Evolutionary conservation across 305 asterid species (phyloP).

Genomic region (Fraxinus platypoda): DNA sequence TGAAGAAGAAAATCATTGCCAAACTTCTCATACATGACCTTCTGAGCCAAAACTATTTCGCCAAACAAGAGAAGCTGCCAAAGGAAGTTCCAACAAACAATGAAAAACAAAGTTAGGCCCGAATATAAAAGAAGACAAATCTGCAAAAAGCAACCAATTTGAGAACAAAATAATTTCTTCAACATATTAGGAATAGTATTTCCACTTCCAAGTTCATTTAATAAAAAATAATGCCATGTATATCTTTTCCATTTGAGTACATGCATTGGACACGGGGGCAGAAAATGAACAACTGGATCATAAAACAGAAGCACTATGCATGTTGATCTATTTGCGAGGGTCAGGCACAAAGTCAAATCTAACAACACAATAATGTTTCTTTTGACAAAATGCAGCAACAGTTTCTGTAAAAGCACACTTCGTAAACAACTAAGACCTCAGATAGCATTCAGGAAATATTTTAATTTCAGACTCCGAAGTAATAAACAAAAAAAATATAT

Average conservation of each 20-base stretch:
- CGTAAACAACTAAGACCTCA: neutral
- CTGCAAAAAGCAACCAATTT: neutral
- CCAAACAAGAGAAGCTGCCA: constrained; percentile 67
- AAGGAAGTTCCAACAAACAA: constrained; percentile 16
- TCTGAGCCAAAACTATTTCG: constrained; percentile 89
- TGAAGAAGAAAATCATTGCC: constrained; percentile 73
- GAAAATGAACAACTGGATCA: neutral
- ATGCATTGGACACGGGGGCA: neutral
- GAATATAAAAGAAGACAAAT: neutral
- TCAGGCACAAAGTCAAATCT: neutral
- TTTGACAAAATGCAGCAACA: neutral
- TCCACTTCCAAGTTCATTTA: neutral
- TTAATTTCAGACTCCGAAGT: neutral
- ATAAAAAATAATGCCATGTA: neutral
- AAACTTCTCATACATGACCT: constrained; percentile 84
- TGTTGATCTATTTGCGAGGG: neutral
- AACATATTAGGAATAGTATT: neutral
- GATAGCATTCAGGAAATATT: neutral
- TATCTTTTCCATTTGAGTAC: neutral
- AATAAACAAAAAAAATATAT: neutral
- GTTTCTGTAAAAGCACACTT: neutral
- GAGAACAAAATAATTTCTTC: neutral
- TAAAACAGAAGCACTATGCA: neutral
- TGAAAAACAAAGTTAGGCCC: neutral
- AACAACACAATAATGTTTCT: neutral